Percentiles rank a stretch among this genome's conserved stretches.
phyloP scores from a whole-genome alignment of 305 asterid species.

The Fraxinus baroniana region DNA sequence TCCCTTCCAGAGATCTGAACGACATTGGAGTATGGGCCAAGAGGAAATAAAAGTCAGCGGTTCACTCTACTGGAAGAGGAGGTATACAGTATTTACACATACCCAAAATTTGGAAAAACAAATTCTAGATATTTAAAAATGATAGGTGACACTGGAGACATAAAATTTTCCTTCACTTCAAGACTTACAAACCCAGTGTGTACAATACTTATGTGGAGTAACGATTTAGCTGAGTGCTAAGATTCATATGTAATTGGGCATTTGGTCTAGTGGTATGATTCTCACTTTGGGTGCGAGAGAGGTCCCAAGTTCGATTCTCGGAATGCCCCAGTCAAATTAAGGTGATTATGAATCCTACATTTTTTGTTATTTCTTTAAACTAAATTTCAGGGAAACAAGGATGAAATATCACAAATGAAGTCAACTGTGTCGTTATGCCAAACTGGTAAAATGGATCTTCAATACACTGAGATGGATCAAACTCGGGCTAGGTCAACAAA shows the following conservation, averaged over 20 bases:
- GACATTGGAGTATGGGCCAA: neutral
- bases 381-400: neutral
- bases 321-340: constrained; percentile 48
- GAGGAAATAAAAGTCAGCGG: neutral
- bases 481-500: neutral
- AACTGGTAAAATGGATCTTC: neutral
- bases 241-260: constrained; percentile 12
- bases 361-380: neutral
- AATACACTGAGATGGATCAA: neutral
- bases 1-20: neutral
- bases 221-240: neutral
- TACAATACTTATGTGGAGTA: neutral
- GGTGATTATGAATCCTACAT: neutral
- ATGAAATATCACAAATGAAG: neutral
- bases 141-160: neutral
- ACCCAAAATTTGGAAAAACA: neutral
- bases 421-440: neutral
- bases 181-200: neutral
- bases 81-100: neutral
- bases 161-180: neutral
- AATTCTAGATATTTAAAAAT: neutral
- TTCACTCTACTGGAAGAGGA: neutral
- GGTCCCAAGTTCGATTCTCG: constrained; percentile 73
- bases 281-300: constrained; percentile 67
- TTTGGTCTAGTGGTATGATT: constrained; percentile 71